A percentile compares a stretch with the other conserved stretches of the same genome.
phyloP scores from a whole-genome alignment of 495 filamentous ascomycete genomes.

The Penicillium coffeae region DNA sequence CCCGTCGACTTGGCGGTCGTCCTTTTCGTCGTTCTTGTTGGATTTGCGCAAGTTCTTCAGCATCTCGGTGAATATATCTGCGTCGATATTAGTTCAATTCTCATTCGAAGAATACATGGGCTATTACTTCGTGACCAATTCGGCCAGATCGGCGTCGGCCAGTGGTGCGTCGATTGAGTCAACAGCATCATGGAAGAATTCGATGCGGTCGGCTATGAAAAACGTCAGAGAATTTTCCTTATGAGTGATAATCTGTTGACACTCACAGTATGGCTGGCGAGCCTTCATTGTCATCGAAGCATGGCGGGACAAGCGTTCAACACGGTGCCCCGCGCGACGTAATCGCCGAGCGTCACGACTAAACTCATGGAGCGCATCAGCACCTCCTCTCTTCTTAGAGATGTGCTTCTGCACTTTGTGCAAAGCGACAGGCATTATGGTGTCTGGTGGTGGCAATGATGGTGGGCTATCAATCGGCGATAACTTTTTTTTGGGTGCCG shows the following conservation, averaged over 20 bases:
- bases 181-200: conserved; percentile 65
- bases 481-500: conserved; percentile 11
- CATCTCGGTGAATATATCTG: conserved; percentile 74
- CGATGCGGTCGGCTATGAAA: conserved; percentile 60
- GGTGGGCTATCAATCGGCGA: not conserved
- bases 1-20: conserved; percentile 70
- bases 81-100: not conserved
- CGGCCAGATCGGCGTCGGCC: conserved; percentile 53
- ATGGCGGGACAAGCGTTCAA: conserved; percentile 70
- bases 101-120: not conserved
- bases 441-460: not conserved
- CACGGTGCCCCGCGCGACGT: conserved; percentile 66
- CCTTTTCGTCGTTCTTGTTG: conserved; percentile 76
- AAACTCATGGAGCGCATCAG: conserved; percentile 72
- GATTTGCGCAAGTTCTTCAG: conserved; percentile 68
- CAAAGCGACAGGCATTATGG: conserved; percentile 65
- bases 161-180: conserved; percentile 52
- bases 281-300: conserved; percentile 57
- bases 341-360: conserved; percentile 75
- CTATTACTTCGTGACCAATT: conserved; percentile 59
- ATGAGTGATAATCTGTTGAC: not conserved
- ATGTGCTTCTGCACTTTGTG: conserved; percentile 82
- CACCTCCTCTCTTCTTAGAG: conserved; percentile 63
- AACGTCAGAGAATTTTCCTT: conserved; percentile 4
- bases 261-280: conserved; percentile 63